Percentiles rank a stretch among this genome's conserved stretches.
phyloP scores from a whole-genome alignment of 371 early-diverging fungal species.

The Syncephalastrum racemosum region DNA sequence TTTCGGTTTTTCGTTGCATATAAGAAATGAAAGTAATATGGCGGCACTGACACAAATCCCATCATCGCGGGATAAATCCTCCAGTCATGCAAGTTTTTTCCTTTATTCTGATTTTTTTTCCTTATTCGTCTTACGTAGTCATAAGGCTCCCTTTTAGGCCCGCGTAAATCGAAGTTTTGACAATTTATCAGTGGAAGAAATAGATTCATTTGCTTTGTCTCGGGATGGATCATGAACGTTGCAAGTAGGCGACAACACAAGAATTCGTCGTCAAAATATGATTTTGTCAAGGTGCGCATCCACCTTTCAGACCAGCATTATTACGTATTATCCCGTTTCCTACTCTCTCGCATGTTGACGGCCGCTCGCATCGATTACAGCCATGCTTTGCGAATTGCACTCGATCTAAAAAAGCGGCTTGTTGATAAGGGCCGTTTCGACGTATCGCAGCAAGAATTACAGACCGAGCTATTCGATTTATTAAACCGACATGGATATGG shows the following conservation, averaged over 20 bases:
- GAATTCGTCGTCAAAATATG: slow-evolving; percentile 40
- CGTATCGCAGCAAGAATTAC: slow-evolving; percentile 30
- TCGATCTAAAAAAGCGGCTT: slow-evolving; percentile 39
- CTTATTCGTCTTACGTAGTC: too few relatives aligned
- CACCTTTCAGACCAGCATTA: slow-evolving; percentile 38
- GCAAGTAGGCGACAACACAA: slow-evolving; percentile 14
- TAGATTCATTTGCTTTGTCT: too few relatives aligned
- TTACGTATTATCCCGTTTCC: slow-evolving; percentile 40
- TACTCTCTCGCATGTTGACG: slow-evolving; percentile 39
- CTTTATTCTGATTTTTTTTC: too few relatives aligned
- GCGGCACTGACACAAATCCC: too few relatives aligned
- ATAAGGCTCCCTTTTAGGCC: too few relatives aligned
- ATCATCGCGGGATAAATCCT: too few relatives aligned
- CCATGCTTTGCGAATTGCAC: slow-evolving; percentile 45
- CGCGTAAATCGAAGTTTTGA: too few relatives aligned
- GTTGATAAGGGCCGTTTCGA: slow-evolving; percentile 31
- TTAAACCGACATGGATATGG: slow-evolving; percentile 34
- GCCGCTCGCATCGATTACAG: slow-evolving; percentile 35
- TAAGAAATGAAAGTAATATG: too few relatives aligned
- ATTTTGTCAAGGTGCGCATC: slow-evolving; percentile 43
- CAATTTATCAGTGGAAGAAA: too few relatives aligned
- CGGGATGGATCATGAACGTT: too few relatives aligned
- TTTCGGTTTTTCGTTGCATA: too few relatives aligned
- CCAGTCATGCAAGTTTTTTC: too few relatives aligned
- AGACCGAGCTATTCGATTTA: slow-evolving; percentile 30